These are phyloP conservation scores for Phytophthora meadii DNA, from an alignment of 352 stramenopile genomes.

Conservation along the genomic window DNA sequence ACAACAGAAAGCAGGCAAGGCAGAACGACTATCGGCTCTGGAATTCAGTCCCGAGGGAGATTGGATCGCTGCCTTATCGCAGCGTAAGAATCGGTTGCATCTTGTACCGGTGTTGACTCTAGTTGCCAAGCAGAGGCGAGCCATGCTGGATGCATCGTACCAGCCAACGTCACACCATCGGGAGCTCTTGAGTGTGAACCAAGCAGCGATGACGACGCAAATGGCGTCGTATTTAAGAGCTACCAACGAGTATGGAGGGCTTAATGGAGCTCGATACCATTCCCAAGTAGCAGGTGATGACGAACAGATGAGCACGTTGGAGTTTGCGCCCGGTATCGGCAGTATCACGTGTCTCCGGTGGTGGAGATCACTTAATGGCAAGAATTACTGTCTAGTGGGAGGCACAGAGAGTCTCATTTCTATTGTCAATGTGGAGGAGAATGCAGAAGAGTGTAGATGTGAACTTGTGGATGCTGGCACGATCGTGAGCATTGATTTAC, in stretches of 20 bases:
- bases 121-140: conserved; percentile 59
- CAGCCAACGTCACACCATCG: conserved; percentile 56
- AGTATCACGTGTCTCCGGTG: conserved; percentile 71
- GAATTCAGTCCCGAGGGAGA: conserved; percentile 87
- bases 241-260: conserved; percentile 78
- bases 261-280: conserved; percentile 85
- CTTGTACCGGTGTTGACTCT: conserved; percentile 74
- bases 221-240: conserved; percentile 88
- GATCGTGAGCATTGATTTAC: conserved; percentile 79
- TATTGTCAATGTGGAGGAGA: conserved; percentile 88
- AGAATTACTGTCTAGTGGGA: conserved; percentile 87
- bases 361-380: conserved; percentile 85
- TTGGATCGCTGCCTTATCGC: conserved; percentile 82
- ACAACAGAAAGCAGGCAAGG: conserved; percentile 52
- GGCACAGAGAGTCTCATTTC: conserved; percentile 82
- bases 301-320: conserved; percentile 86
- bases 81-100: conserved; percentile 79
- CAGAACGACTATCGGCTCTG: conserved; percentile 69
- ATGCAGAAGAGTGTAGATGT: conserved; percentile 84
- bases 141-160: conserved; percentile 65
- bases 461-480: conserved; percentile 70
- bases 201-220: conserved; percentile 78
- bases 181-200: conserved; percentile 77
- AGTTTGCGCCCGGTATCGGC: conserved; percentile 79
- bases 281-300: conserved; percentile 84